phyloP scores from a whole-genome alignment of 2,329 filamentous ascomycete species.

The Fusarium brevicatenulatum region DNA sequence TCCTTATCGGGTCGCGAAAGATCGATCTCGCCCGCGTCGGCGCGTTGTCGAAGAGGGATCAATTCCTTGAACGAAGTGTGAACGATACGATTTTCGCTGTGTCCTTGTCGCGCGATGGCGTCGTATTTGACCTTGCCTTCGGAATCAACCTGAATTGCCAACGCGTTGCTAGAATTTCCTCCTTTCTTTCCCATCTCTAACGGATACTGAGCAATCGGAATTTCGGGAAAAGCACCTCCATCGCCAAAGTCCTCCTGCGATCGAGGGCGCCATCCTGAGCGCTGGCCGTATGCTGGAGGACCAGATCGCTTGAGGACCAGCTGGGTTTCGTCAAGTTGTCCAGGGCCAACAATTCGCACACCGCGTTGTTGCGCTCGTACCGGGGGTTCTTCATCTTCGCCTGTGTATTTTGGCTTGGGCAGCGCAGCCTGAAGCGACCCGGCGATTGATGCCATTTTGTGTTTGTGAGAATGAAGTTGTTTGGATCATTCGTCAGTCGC shows the following conservation, averaged over 20 bases:
- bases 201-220: slow-evolving; percentile 93
- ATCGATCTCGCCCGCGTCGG: slow-evolving; percentile 91
- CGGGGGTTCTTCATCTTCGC: slow-evolving; percentile 85
- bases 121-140: slow-evolving; percentile 97
- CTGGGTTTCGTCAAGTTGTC: slow-evolving; percentile 85
- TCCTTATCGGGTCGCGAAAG: slow-evolving; percentile 86
- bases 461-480: slow-evolving; percentile 36
- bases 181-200: slow-evolving; percentile 92
- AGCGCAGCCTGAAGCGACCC: slow-evolving; percentile 81
- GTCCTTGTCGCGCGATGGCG: slow-evolving; percentile 90
- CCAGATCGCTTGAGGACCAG: slow-evolving; percentile 85
- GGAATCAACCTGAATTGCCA: slow-evolving; percentile 90
- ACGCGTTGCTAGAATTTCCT: slow-evolving; percentile 79
- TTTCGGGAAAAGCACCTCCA: slow-evolving; percentile 94
- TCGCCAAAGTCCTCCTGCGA: slow-evolving; percentile 92
- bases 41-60: slow-evolving; percentile 91
- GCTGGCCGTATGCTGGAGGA: slow-evolving; percentile 87
- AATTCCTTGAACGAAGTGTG: slow-evolving; percentile 97
- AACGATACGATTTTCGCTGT: slow-evolving; percentile 83
- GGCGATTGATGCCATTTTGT: slow-evolving; percentile 71
- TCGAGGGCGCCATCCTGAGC: slow-evolving; percentile 90
- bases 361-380: slow-evolving; percentile 78
- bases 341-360: slow-evolving; percentile 82
- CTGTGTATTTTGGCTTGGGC: slow-evolving; percentile 90
- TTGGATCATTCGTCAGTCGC: slow-evolving; percentile 33